A percentile compares a stretch with the other conserved stretches of the same genome.
These are phyloP conservation scores for Eucalyptus tenuipes DNA, from an alignment of 345 rosid genomes.

Conservation along the genomic window DNA sequence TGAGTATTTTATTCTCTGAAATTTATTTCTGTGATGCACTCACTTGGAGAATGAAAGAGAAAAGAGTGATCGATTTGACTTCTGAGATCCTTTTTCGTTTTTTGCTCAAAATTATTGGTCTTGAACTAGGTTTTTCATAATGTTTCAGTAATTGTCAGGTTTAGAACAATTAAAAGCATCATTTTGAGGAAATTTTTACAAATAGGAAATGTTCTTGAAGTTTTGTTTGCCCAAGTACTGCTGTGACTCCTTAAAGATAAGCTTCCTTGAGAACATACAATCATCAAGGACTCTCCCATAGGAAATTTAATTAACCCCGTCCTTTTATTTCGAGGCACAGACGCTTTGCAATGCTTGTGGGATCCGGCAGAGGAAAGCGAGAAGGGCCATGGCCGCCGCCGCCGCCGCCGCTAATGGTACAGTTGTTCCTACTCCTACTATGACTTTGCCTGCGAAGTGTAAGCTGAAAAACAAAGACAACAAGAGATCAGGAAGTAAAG, in stretches of 20 bases:
- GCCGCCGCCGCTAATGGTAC: constrained; percentile 21
- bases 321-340: constrained; percentile 13
- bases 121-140: background rate
- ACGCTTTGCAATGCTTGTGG: constrained; percentile 96
- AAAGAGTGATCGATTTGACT: background rate
- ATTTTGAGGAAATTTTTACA: background rate
- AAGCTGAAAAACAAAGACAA: constrained; percentile 17
- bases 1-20: background rate
- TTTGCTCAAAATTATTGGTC: background rate
- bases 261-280: background rate
- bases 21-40: background rate
- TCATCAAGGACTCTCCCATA: background rate
- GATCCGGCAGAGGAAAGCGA: constrained; percentile 85
- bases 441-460: background rate
- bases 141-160: background rate
- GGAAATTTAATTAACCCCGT: background rate
- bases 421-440: background rate
- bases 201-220: background rate
- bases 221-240: background rate
- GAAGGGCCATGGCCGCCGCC: constrained; percentile 41
- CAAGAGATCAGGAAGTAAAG: constrained; percentile 4
- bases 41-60: background rate
- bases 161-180: background rate
- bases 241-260: background rate
- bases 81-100: background rate